These are phyloP conservation scores for Allantophomopsis cytisporea DNA, from an alignment of 2,329 filamentous ascomycete genomes.

Conservation along the genomic window DNA sequence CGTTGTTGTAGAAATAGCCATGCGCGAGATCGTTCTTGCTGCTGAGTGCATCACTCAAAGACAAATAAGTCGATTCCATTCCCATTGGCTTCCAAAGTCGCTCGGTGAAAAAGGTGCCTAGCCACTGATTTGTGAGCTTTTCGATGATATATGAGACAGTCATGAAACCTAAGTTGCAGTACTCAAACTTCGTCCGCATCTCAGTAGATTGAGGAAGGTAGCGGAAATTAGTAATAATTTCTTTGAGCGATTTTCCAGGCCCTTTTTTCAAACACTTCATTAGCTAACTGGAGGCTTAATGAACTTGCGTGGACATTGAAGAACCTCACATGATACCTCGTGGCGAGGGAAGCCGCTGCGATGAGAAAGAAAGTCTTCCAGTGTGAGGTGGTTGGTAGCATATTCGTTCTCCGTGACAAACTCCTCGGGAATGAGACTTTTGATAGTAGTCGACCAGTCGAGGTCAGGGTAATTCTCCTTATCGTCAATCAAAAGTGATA, in stretches of 20 bases:
- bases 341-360: constrained; percentile 33
- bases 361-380: constrained; percentile 40
- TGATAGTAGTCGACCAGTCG: constrained; percentile 32
- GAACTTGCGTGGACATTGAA: constrained; percentile 13
- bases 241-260: constrained; percentile 9
- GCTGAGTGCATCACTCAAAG: constrained; percentile 7
- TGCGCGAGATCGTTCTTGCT: constrained; percentile 21
- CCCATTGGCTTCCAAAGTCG: constrained; percentile 29
- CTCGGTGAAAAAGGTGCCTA: constrained; percentile 26
- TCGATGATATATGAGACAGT: constrained; percentile 30
- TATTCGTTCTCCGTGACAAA: constrained; percentile 33
- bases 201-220: constrained; percentile 28
- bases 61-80: constrained; percentile 28
- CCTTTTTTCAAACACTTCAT: no score
- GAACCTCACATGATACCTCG: constrained; percentile 14
- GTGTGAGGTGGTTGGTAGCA: constrained; percentile 32
- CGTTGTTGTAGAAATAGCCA: constrained; percentile 26
- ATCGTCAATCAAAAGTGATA: constrained; percentile 34
- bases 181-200: constrained; percentile 29
- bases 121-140: constrained; percentile 20
- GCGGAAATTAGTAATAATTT: constrained; percentile 27
- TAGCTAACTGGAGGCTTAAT: constrained; percentile 10
- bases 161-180: constrained; percentile 36
- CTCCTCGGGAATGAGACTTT: constrained; percentile 32
- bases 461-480: constrained; percentile 21